A percentile compares a stretch with the other conserved stretches of the same genome.
These are phyloP conservation scores for Ophiognomonia clavigignenti-juglandacearum DNA, from an alignment of 2,329 filamentous ascomycete genomes.

Conservation along the genomic window DNA sequence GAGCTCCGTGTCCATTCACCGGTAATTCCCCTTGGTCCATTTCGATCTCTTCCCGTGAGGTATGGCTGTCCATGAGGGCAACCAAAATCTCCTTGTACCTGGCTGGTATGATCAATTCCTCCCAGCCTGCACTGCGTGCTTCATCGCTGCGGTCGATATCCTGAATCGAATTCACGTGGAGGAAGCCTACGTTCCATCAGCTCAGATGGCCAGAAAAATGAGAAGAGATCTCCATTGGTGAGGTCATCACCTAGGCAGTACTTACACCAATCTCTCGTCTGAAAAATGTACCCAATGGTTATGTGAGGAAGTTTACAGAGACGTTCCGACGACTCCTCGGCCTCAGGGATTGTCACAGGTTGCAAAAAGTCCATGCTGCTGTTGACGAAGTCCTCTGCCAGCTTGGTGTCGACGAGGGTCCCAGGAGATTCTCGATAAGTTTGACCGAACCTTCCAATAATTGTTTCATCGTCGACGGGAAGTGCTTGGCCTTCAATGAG, in stretches of 20 bases:
- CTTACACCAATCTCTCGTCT: background rate
- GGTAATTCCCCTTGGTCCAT: background rate
- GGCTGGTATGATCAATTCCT: background rate
- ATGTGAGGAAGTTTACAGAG: background rate
- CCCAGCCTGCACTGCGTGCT: background rate
- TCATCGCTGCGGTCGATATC: background rate
- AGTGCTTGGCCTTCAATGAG: background rate
- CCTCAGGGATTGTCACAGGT: background rate
- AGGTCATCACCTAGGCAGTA: no score
- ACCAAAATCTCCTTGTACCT: background rate
- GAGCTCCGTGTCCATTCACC: no score
- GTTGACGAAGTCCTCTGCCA: background rate
- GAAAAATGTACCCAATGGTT: background rate
- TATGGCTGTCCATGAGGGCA: background rate
- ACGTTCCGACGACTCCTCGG: background rate
- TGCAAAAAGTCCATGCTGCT: background rate
- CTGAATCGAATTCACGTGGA: background rate
- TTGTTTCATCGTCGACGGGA: background rate
- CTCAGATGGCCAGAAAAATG: background rate
- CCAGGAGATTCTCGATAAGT: background rate
- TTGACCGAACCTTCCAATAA: background rate
- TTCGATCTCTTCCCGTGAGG: background rate
- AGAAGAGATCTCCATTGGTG: no score
- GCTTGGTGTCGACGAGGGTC: background rate
- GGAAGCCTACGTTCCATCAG: background rate